Percentiles rank a stretch among this genome's conserved stretches.
Conservation (phyloP, 1,139 yeast genomes). For the Tardiomyces digboiensis region DNA sequence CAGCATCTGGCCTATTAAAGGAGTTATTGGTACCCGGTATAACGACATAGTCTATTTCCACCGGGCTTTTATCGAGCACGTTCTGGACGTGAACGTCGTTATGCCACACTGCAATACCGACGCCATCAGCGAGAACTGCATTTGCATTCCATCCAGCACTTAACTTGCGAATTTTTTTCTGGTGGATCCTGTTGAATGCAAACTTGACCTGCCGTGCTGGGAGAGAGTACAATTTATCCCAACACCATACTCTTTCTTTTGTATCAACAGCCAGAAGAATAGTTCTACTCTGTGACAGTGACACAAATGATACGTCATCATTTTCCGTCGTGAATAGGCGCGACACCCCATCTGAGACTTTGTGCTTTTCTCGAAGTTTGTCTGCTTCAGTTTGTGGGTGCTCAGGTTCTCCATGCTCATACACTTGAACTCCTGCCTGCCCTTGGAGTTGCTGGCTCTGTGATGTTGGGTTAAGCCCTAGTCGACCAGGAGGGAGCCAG, state of each 20-base stretch:
- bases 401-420: neutral
- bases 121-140: slow-evolving; percentile 38
- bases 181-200: slow-evolving; percentile 12
- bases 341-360: neutral
- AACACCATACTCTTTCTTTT: slow-evolving; percentile 43
- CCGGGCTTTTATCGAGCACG: neutral
- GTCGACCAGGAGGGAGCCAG: neutral
- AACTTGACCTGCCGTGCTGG: slow-evolving; percentile 43
- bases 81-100: neutral
- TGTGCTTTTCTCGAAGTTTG: neutral
- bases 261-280: slow-evolving; percentile 43
- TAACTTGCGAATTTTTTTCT: slow-evolving; percentile 35
- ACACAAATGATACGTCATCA: neutral
- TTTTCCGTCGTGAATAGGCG: neutral
- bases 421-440: too few relatives aligned
- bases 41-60: slow-evolving; percentile 6
- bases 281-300: neutral
- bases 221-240: slow-evolving; percentile 38
- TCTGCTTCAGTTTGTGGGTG: neutral
- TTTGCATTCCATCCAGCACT: slow-evolving; percentile 66
- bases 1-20: slow-evolving; percentile 23
- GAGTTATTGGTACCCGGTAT: slow-evolving; percentile 15
- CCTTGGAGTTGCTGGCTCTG: too few relatives aligned
- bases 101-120: slow-evolving; percentile 55
- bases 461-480: too few relatives aligned